phyloP scores from a whole-genome alignment of 768 basidiomycete genomes.

The Termitomyces sp. region DNA sequence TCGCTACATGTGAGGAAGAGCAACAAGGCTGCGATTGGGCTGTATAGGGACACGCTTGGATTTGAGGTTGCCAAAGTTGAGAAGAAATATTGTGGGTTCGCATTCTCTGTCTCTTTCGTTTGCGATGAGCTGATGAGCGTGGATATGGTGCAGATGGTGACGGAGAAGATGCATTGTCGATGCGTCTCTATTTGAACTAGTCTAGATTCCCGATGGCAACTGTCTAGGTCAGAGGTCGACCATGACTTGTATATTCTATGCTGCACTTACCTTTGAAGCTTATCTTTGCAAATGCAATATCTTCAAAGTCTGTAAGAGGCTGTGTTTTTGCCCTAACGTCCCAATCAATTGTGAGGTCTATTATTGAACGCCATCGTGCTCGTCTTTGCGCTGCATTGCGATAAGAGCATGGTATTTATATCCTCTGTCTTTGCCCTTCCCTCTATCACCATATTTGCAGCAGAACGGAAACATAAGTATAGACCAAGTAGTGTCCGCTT shows the following conservation, averaged over 20 bases:
- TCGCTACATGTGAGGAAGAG: slow-evolving; percentile 91
- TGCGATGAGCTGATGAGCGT: neutral
- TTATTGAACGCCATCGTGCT: too few relatives aligned
- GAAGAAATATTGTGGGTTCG: slow-evolving; percentile 79
- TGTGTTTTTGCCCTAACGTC: neutral
- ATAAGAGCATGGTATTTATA: neutral
- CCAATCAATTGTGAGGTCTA: neutral
- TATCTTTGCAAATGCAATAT: neutral
- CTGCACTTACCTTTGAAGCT: neutral
- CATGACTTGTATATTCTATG: neutral
- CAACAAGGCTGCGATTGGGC: slow-evolving; percentile 84
- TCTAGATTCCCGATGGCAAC: neutral
- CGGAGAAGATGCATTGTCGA: slow-evolving; percentile 1
- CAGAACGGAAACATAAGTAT: neutral
- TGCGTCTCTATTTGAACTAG: neutral
- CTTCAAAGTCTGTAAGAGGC: neutral
- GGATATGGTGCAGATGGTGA: neutral
- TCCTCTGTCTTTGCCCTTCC: neutral
- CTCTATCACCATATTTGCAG: neutral
- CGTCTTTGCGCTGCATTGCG: neutral
- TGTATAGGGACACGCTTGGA: slow-evolving; percentile 87
- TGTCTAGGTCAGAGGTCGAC: neutral
- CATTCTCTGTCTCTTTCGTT: neutral
- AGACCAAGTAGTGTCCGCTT: too few relatives aligned
- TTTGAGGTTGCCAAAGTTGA: slow-evolving; percentile 85